These are phyloP conservation scores for Fallopia convolvulus DNA, from an alignment of 148 eudicot genomes.

Conservation along the genomic window DNA sequence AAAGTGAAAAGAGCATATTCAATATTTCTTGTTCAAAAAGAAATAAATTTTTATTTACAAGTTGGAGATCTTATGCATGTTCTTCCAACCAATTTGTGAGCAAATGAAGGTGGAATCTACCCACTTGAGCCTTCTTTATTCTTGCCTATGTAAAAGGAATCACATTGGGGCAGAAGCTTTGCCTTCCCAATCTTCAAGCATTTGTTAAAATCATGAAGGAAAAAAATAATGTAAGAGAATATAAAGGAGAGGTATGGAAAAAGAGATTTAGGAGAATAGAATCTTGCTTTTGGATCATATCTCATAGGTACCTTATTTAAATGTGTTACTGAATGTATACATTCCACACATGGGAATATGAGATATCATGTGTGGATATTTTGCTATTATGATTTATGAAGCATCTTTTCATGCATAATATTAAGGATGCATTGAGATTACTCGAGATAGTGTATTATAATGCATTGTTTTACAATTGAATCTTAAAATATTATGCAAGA, in stretches of 20 bases:
- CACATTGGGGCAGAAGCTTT: background rate
- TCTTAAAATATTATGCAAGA: too few species aligned
- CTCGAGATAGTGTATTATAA: too few species aligned
- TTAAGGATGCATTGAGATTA: too few species aligned
- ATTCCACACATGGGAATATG: background rate
- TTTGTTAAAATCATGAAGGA: background rate
- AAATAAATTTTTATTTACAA: background rate
- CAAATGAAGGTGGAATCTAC: background rate
- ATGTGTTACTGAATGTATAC: background rate
- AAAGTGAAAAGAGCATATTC: background rate
- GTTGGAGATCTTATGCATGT: background rate
- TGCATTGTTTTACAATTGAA: too few species aligned
- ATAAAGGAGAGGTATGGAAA: background rate
- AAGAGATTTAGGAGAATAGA: background rate
- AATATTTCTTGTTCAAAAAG: background rate
- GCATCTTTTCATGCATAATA: background rate
- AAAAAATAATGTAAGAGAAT: background rate
- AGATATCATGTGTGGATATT: background rate
- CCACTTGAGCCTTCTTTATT: constrained; percentile 2
- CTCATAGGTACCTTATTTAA: background rate
- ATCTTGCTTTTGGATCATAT: background rate
- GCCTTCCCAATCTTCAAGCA: background rate
- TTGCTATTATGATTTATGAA: background rate
- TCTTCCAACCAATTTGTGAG: background rate
- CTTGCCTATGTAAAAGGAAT: background rate